phyloP scores from a whole-genome alignment of 257 asterid genomes.

The Echites panduratus region DNA sequence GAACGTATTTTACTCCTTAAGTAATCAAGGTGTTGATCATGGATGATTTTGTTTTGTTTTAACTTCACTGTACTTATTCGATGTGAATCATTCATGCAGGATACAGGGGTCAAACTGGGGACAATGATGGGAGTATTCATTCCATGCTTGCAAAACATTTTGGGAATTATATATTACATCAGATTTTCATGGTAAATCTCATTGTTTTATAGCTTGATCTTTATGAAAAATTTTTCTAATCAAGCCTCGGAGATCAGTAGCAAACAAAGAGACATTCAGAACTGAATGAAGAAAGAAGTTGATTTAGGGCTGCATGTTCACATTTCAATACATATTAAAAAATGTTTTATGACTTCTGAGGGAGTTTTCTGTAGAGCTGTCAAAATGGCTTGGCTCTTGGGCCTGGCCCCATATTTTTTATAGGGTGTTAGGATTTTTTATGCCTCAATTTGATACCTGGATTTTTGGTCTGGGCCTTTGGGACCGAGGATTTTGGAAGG shows the following conservation, averaged over 20 bases:
- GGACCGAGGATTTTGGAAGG: no score
- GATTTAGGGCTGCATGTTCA: background rate
- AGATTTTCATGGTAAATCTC: conserved; percentile 80
- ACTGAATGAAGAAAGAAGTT: background rate
- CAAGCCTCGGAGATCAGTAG: background rate
- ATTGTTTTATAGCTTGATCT: conserved; percentile 4
- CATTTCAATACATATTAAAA: background rate
- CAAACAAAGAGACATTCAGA: background rate
- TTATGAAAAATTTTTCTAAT: background rate
- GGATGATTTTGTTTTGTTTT: background rate
- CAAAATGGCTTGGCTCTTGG: no score
- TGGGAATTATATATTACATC: conserved; percentile 95
- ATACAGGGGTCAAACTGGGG: conserved; percentile 61
- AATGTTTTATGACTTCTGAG: background rate
- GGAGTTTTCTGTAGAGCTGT: no score
- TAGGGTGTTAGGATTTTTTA: no score
- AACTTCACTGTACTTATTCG: background rate
- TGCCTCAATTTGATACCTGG: no score
- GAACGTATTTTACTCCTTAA: background rate
- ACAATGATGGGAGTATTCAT: conserved; percentile 98
- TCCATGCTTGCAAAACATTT: conserved; percentile 93
- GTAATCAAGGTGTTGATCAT: background rate
- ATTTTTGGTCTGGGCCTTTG: no score
- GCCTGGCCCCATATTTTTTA: no score
- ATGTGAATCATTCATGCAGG: conserved; percentile 39